Percentiles rank a stretch among this genome's conserved stretches.
Evolutionary conservation across 1,139 yeast genomes (phyloP).

Genomic region (Geotrichum reessii): DNA sequence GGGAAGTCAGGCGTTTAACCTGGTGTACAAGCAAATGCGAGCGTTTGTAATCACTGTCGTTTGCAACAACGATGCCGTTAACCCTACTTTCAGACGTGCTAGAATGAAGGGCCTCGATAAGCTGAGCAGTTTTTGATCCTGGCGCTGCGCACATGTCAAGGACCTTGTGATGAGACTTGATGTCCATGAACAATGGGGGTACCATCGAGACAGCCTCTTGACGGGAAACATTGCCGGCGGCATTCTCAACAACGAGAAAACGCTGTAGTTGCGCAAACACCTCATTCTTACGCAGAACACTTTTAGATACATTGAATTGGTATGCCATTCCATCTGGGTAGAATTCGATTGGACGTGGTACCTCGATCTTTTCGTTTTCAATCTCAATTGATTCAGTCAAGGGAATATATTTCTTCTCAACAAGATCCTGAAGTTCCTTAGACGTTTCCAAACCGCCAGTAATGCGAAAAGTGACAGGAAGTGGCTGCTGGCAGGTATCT

Average conservation of each 20-base stretch:
- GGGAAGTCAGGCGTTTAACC: conserved; percentile 86
- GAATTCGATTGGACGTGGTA: conserved; percentile 71
- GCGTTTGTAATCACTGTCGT: conserved; percentile 92
- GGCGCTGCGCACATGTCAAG: conserved; percentile 99
- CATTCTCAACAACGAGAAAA: conserved; percentile 88
- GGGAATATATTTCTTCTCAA: conserved; percentile 42
- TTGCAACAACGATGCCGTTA: conserved; percentile 89
- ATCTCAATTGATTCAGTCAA: conserved; percentile 43
- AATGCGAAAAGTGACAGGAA: conserved; percentile 91
- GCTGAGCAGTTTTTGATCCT: conserved; percentile 95
- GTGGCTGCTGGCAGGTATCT: conserved; percentile 64
- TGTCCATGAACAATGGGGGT: conserved; percentile 89
- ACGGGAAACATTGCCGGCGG: conserved; percentile 92
- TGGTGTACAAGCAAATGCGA: conserved; percentile 98
- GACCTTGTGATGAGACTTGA: conserved; percentile 84
- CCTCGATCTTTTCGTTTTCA: conserved; percentile 50
- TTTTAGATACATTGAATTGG: conserved; percentile 89
- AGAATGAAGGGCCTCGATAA: conserved; percentile 83
- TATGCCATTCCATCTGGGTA: conserved; percentile 86
- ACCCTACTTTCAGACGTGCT: conserved; percentile 43
- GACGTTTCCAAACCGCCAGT: conserved; percentile 92
- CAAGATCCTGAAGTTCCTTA: conserved; percentile 40
- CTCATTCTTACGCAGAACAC: conserved; percentile 80
- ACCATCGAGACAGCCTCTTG: conserved; percentile 99
- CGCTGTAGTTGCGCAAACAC: conserved; percentile 85